phyloP scores from a whole-genome alignment of 352 stramenopile genomes.

The Phytopythium delawarense region DNA sequence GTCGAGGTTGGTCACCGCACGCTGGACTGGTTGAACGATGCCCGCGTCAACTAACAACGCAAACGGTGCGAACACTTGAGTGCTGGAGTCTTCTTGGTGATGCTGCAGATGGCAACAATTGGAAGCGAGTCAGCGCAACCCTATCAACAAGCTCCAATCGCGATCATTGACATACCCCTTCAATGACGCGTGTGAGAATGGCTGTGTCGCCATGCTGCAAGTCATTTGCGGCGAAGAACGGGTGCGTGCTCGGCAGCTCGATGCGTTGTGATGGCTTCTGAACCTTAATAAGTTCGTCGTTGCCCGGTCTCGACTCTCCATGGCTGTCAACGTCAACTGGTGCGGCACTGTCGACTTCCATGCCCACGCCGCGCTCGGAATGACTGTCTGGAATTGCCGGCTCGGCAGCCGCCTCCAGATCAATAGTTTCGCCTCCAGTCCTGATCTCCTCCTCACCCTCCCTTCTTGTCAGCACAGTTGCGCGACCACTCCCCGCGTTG shows the following conservation, averaged over 20 bases:
- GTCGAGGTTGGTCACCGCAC: constrained; percentile 40
- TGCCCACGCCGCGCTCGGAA: not conserved
- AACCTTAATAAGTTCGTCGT: not conserved
- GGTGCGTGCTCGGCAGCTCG: not conserved
- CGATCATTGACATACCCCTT: not conserved
- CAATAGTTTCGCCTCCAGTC: not conserved
- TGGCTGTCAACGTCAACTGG: not conserved
- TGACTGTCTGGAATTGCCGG: not conserved
- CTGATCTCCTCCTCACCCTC: not conserved
- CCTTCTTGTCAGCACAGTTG: not conserved
- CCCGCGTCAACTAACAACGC: constrained; percentile 32
- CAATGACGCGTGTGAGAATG: constrained; percentile 1
- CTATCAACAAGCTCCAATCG: not conserved
- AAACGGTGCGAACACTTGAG: constrained; percentile 32
- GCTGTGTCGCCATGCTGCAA: not conserved
- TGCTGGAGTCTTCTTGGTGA: not conserved
- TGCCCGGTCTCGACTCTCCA: too few relatives aligned
- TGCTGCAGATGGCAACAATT: not conserved
- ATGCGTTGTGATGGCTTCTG: not conserved
- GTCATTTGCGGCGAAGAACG: not conserved
- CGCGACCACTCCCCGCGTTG: not conserved
- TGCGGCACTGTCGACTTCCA: not conserved
- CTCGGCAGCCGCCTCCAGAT: not conserved
- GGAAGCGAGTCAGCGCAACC: not conserved
- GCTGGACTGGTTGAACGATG: constrained; percentile 33